Conservation (phyloP, 371 early-diverging fungal species). For the Apophysomyces sp. region DNA sequence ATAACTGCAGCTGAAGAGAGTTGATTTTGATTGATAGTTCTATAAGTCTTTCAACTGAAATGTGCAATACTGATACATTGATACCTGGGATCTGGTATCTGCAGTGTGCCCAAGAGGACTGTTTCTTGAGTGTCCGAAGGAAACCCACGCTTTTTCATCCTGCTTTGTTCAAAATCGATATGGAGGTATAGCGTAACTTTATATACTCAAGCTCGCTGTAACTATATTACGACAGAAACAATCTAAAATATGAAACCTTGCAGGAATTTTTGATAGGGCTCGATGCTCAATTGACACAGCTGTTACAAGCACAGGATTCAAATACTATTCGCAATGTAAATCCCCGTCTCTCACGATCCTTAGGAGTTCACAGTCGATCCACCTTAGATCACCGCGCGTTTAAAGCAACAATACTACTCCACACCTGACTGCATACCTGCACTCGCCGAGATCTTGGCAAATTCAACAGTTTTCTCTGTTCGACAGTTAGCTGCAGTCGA, state of each 20-base stretch:
- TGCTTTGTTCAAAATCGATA: background rate
- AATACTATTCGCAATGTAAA: constrained; percentile 48
- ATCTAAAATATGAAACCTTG: background rate
- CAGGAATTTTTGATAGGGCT: constrained; percentile 48
- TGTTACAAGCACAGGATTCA: constrained; percentile 50
- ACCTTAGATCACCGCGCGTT: constrained; percentile 60
- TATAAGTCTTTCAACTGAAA: too few species aligned
- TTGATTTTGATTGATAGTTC: too few species aligned
- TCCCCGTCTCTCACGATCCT: background rate
- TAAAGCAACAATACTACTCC: constrained; percentile 69
- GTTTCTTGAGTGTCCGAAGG: too few species aligned
- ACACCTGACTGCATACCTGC: constrained; percentile 70
- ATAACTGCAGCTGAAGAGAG: too few species aligned
- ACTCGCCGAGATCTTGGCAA: constrained; percentile 62
- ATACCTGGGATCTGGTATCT: too few species aligned
- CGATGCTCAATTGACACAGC: constrained; percentile 37
- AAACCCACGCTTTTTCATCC: too few species aligned
- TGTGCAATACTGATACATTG: too few species aligned
- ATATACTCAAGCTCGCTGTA: background rate
- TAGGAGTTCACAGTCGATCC: background rate
- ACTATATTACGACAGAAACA: background rate
- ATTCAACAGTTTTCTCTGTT: constrained; percentile 58
- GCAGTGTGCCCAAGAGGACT: too few species aligned
- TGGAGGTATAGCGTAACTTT: background rate
- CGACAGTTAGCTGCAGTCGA: constrained; percentile 92